These are phyloP conservation scores for Nothopassalora personata DNA, from an alignment of 2,329 filamentous ascomycete genomes.

Conservation along the genomic window DNA sequence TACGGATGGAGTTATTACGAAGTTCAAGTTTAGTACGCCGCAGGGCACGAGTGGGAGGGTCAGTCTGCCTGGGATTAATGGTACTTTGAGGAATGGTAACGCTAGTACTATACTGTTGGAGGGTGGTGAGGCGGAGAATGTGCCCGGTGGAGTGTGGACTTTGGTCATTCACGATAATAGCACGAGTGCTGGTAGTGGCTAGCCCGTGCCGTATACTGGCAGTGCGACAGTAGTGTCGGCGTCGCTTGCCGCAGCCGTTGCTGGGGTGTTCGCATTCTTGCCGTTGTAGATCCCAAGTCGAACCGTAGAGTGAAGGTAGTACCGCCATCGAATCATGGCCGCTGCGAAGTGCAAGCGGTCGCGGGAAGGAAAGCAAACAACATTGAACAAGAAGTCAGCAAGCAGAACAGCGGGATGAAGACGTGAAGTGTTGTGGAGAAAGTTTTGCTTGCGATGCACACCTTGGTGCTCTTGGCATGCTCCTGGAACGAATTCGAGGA, in stretches of 20 bases:
- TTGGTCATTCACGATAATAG: conserved; percentile 11
- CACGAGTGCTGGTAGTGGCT: neutral
- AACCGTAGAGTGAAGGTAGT: too few relatives aligned
- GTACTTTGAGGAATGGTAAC: conserved; percentile 38
- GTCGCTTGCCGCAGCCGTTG: neutral
- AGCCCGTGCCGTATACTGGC: neutral
- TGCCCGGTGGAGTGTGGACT: conserved; percentile 27
- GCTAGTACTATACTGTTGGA: conserved; percentile 19
- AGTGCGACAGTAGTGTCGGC: neutral
- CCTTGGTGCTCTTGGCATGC: too few relatives aligned
- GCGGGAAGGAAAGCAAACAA: too few relatives aligned
- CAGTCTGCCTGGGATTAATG: conserved; percentile 33
- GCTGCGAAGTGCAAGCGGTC: too few relatives aligned
- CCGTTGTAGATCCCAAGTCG: too few relatives aligned
- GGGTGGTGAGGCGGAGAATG: conserved; percentile 21
- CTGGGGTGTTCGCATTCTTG: neutral
- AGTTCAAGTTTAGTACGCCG: conserved; percentile 27
- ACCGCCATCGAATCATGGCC: too few relatives aligned
- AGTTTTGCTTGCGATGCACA: too few relatives aligned
- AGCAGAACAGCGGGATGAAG: too few relatives aligned
- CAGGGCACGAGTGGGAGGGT: conserved; percentile 30
- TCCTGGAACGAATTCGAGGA: too few relatives aligned
- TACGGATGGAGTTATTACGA: conserved; percentile 14
- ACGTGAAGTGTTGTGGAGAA: too few relatives aligned
- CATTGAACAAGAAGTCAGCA: too few relatives aligned